Base-by-base conservation (phyloP, 2,329 filamentous ascomycete species). In the Aspergillus fischeri region DNA sequence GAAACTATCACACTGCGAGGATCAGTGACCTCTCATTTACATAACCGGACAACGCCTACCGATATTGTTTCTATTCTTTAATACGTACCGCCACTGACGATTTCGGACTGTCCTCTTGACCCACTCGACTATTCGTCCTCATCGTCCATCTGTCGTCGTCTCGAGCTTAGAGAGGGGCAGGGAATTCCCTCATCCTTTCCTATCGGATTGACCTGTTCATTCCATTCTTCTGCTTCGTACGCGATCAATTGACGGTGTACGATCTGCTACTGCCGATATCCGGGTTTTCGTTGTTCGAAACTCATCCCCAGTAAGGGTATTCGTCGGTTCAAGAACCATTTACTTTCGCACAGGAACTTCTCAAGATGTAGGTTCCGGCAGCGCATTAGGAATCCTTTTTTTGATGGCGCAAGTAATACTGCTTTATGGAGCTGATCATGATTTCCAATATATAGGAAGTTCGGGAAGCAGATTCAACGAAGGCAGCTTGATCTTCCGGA, bases 381-480 rank as follows among this genome's bases (percentile, higher is more conserved):
- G 21, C 21, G 21, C 10, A 25, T 24, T 17, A 25, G 3, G n/a
- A 17, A 21, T 38, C 14, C 14, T 3, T 7, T 17, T 35, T 38
- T 17, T 32, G 8, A 14, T 25, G 44, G 11, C 44, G 10, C 44
- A 47, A 14, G 20, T 24, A 25, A 14, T 47, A 14, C 5, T 3
- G 25, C 10, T 11, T 24, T 27, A 24, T 17, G 32, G 32, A 14
- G 24, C 44, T 47, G 44, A 47, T 27, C 5, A 24, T 24, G 17
- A 7, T 47, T 47, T 5, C 11, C 8, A 17, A 17, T 29, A 45
- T n/a, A 10, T 70, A 99, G 93, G 94, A 99, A 99, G 85, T 99
- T 99, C 81, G 94, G 94, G 77, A 99, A 99, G 82, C 91, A 97
- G 75, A 96, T 99, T 66, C 94, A 97, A 81, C 96, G 96, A 82